These are phyloP conservation scores for Pythium pyrilobum DNA, from an alignment of 352 stramenopile genomes.

Conservation along the genomic window DNA sequence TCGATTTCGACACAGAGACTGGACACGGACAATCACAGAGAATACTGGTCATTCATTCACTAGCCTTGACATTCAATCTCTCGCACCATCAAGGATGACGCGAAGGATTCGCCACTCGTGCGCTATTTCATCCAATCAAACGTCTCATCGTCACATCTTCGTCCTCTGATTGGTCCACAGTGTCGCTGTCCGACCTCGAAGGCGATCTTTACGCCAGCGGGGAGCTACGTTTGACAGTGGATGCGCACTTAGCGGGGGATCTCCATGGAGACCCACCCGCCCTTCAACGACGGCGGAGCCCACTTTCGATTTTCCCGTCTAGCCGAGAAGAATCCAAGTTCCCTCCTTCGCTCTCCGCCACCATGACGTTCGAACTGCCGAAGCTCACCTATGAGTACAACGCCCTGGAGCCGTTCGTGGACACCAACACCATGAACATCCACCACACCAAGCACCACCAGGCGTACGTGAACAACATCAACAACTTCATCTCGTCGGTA, in stretches of 20 bases:
- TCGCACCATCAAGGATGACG: neutral
- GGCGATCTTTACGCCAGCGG: neutral
- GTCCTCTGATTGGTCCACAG: neutral
- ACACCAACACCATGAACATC: conserved; percentile 88
- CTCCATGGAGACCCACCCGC: neutral
- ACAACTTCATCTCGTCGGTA: conserved; percentile 77
- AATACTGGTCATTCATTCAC: too few species aligned
- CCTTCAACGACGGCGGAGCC: neutral
- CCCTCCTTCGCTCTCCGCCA: neutral
- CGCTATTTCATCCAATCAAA: conserved; percentile 17
- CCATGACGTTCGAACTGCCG: conserved; percentile 75
- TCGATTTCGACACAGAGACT: neutral
- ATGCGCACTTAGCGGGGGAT: conserved; percentile 6
- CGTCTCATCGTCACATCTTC: neutral
- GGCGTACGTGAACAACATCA: conserved; percentile 89
- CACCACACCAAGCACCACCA: conserved; percentile 92
- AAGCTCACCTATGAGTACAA: conserved; percentile 85
- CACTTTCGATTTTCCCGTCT: conserved; percentile 36
- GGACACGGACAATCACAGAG: too few species aligned
- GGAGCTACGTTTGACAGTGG: conserved; percentile 2
- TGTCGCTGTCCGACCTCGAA: conserved; percentile 5
- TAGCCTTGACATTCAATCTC: neutral
- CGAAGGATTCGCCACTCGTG: too few species aligned
- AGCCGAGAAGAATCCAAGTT: conserved; percentile 14
- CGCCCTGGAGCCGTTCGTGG: conserved; percentile 85